Evolutionary conservation across 345 rosid genomes (phyloP).

Genomic region (Melaleuca quinquenervia): DNA sequence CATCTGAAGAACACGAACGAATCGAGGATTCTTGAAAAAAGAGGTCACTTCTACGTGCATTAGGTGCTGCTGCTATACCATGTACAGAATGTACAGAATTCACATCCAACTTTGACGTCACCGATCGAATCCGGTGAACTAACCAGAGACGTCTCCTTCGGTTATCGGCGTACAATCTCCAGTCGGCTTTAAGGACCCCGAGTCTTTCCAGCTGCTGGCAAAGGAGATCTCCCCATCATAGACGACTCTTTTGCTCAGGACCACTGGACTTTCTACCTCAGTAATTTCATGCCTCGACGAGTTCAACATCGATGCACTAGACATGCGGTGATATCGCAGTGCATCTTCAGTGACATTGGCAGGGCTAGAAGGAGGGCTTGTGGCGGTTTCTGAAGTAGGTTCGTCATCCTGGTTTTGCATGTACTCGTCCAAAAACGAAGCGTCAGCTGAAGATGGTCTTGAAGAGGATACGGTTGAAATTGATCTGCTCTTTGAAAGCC

Average conservation of each 20-base stretch:
- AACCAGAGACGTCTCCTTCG: neutral
- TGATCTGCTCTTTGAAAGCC: neutral
- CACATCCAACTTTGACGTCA: neutral
- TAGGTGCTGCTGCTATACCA: neutral
- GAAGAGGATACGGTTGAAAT: neutral
- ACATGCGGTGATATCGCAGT: neutral
- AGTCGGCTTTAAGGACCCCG: neutral
- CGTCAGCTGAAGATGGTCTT: neutral
- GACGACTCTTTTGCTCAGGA: neutral
- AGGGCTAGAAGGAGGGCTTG: neutral
- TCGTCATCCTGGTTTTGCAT: neutral
- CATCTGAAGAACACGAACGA: neutral
- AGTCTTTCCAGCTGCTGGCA: conserved; percentile 15
- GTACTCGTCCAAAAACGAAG: neutral
- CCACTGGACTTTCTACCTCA: neutral
- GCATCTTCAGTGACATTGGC: neutral
- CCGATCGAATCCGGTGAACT: neutral
- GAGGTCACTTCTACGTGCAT: neutral
- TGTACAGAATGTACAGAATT: neutral
- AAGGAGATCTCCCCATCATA: conserved; percentile 14
- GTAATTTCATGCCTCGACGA: neutral
- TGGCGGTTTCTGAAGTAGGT: neutral
- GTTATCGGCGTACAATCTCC: neutral
- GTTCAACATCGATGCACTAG: neutral
- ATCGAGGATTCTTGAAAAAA: neutral